Conservation (phyloP, 805 yeast species). For the Candida ipomoeae region DNA sequence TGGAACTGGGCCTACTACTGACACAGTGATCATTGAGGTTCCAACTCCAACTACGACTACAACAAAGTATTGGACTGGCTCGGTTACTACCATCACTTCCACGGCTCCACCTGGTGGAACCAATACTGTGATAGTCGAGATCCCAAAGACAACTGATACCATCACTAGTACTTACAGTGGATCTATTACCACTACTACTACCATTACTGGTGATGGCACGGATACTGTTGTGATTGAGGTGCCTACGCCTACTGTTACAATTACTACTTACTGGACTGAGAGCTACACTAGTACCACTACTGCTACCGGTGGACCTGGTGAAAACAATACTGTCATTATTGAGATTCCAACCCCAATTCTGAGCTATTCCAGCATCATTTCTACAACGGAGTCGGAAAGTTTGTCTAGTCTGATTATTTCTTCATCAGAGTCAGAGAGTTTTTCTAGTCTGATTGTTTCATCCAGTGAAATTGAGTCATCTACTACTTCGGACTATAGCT, state of each 20-base stretch:
- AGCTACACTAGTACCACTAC: background rate
- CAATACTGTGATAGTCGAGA: slow-evolving; percentile 13
- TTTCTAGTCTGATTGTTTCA: background rate
- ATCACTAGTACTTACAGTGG: slow-evolving; percentile 10
- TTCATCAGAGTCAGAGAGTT: background rate
- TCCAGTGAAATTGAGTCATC: background rate
- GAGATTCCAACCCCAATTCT: background rate
- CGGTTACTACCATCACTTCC: slow-evolving; percentile 3
- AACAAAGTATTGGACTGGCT: slow-evolving; percentile 11
- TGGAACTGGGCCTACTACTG: slow-evolving; percentile 1
- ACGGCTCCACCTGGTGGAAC: background rate
- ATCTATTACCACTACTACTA: slow-evolving; percentile 12
- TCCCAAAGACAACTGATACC: slow-evolving; percentile 15
- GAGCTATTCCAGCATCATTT: background rate
- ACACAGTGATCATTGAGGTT: slow-evolving; percentile 12
- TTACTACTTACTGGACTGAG: slow-evolving; percentile 1
- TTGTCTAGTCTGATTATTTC: background rate
- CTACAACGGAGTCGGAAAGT: background rate
- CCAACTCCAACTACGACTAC: slow-evolving; percentile 9
- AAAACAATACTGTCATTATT: too few relatives aligned
- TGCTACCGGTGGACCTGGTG: background rate
- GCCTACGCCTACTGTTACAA: slow-evolving; percentile 3
- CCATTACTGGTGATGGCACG: slow-evolving; percentile 20
- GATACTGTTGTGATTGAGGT: slow-evolving; percentile 16
- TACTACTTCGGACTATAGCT: background rate